A percentile compares a stretch with the other conserved stretches of the same genome.
Evolutionary conservation across 345 rosid genomes (phyloP).

Genomic region (Citrus reticulata): DNA sequence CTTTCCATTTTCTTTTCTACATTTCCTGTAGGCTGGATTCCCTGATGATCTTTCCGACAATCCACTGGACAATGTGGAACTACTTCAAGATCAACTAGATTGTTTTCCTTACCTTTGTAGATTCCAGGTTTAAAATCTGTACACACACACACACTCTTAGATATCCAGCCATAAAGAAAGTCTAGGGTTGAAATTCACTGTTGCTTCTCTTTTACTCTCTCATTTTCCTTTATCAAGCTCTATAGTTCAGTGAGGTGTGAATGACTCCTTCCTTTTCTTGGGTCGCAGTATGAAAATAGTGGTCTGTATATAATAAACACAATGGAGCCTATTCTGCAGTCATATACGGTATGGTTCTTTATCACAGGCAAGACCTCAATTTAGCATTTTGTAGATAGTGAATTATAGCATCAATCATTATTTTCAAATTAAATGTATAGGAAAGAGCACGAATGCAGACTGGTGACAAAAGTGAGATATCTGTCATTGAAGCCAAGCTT

Average conservation of each 20-base stretch:
- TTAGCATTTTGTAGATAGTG: background rate
- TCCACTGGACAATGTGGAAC: conserved; percentile 95
- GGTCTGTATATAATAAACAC: conserved; percentile 74
- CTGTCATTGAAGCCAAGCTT: conserved; percentile 88
- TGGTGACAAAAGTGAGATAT: conserved; percentile 66
- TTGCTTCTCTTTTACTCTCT: background rate
- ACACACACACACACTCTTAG: background rate
- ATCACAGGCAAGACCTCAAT: background rate
- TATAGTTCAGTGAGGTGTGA: background rate
- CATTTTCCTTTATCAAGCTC: background rate
- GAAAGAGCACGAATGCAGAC: conserved; percentile 68
- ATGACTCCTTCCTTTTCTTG: background rate
- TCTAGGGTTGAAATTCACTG: conserved; percentile 3
- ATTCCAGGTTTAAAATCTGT: conserved; percentile 68
- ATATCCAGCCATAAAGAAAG: background rate
- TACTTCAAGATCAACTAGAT: conserved; percentile 97
- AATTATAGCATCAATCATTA: background rate
- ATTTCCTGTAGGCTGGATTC: conserved; percentile 58
- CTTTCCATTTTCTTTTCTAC: conserved; percentile 6
- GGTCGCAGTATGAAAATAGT: conserved; percentile 85
- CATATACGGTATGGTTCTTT: conserved; percentile 70
- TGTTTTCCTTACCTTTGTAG: conserved; percentile 96
- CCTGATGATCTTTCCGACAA: conserved; percentile 80
- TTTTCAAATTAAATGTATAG: conserved; percentile 36
- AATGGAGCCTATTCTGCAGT: conserved; percentile 92